Evolutionary conservation across 2,329 filamentous ascomycete genomes (phyloP), one percentile per base, ranked within the genome.

Genomic region (Fusarium irregulare): DNA sequence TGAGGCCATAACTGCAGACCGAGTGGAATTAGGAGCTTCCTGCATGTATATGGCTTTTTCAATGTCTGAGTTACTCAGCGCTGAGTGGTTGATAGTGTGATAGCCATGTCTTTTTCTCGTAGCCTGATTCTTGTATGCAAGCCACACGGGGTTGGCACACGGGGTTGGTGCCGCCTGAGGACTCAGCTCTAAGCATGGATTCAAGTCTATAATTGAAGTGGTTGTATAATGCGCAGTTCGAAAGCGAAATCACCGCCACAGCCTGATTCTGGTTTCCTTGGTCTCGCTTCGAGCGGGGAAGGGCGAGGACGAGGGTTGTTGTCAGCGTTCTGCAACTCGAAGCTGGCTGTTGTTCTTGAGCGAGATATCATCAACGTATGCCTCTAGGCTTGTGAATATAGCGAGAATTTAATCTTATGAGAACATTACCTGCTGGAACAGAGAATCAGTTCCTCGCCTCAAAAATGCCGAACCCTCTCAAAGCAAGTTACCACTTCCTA

Each of bases 401-500:
- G 6, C 10, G 13, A 6, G 34, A 4, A 3, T 12, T 12, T 40
- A 4, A 25, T 14, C 20, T 12, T 16, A 27, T 10, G n/a, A n/a
- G 20, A 34, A 6, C 3, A 2, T 23, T 27, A 4, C 12, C 2
- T n/a, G 11, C 10, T 2, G n/a, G 16, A 11, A 8, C 30, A 21
- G 12, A n/a, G 3, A 2, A 14, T 10, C 9, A 5, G 14, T 11
- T 20, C 11, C 6, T 42, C 3, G 9, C 18, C 30, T 42, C 18
- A 65, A 18, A 14, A 14, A 69, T 68, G 66, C 65, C 60, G 0
- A 69, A 61, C 37, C 66, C 65, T 6, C 51, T 68, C 30, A 58
- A 47, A 40, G 65, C 66, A 55, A 68, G 56, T 8, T 73, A 62
- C 30, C 41, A 62, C 34, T 50, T 73, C 16, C 21, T 73, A 40